phyloP scores from a whole-genome alignment of 1,284 basidiomycete genomes.

The Neonothopanus nambi region DNA sequence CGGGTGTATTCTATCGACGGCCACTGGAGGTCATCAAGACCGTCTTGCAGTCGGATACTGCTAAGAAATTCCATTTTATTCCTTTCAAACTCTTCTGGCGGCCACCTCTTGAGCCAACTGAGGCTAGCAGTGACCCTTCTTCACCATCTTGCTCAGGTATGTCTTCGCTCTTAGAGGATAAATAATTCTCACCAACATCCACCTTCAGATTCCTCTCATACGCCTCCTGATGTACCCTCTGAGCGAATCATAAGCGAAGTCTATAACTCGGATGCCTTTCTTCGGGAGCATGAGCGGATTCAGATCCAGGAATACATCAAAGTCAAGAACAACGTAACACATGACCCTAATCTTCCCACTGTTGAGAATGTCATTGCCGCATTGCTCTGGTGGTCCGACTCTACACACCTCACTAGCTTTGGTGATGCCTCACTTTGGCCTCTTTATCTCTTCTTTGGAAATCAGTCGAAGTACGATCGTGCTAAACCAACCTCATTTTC shows the following conservation, averaged over 20 bases:
- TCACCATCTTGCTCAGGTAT: too few species aligned
- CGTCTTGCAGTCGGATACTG: slow-evolving; percentile 10
- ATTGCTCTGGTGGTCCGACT: slow-evolving; percentile 37
- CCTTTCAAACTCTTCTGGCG: slow-evolving; percentile 11
- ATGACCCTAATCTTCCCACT: slow-evolving; percentile 9
- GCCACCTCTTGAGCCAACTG: neutral
- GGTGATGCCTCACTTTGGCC: slow-evolving; percentile 33
- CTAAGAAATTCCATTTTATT: slow-evolving; percentile 16
- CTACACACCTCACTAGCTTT: slow-evolving; percentile 34
- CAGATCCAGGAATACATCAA: neutral
- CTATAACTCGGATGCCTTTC: slow-evolving; percentile 28
- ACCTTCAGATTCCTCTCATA: neutral
- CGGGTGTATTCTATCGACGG: slow-evolving; percentile 23
- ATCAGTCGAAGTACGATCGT: slow-evolving; percentile 27
- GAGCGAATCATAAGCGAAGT: slow-evolving; percentile 22
- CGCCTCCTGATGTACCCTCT: too few species aligned
- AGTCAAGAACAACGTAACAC: slow-evolving; percentile 15
- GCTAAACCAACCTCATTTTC: slow-evolving; percentile 9
- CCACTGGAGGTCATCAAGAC: slow-evolving; percentile 18
- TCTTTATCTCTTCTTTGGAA: slow-evolving; percentile 29
- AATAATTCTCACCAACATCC: neutral
- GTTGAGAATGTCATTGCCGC: slow-evolving; percentile 13
- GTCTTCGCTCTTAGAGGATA: too few species aligned
- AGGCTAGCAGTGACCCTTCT: too few species aligned
- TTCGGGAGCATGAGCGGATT: slow-evolving; percentile 1